Base-by-base conservation (phyloP, 2,329 filamentous ascomycete species). In the Trichoderma sp. region DNA sequence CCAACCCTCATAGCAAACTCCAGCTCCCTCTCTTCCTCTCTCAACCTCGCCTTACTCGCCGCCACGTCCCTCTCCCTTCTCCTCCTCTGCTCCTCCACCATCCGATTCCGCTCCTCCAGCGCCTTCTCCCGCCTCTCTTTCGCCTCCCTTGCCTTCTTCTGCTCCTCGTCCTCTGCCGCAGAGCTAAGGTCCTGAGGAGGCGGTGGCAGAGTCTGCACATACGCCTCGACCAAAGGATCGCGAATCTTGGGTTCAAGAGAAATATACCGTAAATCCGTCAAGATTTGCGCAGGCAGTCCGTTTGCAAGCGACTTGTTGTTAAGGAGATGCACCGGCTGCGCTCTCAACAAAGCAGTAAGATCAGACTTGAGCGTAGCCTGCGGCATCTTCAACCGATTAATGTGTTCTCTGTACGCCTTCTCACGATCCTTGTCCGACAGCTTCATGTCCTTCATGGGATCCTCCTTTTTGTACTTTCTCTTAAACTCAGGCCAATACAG, bases 401-500 rank as follows among this genome's bases (percentile, higher is more conserved):
- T 87, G 80, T 94, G 91, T 75, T 97, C 94, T 74, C 94, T 89
- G 82, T 96, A 97, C 71, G 91, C 87, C 84, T 93, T 95, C 81
- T 97, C 94, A 41, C 93, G 89, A 71, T 96, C 94, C 82, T 93
- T 94, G 80, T 96, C 94, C 41, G 87, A 85, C 29, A 95, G 87
- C 68, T 88, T 89, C 35, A 90, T 86, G 76, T 96, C 93, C 76
- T 92, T 93, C 93, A 99, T 95, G 71, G 92, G 89, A 0, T 90
- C 84, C 78, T 97, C 95, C 78, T 93, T 95, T 78, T 93, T 93
- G 84, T 91, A 97, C 82, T 98, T 99, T 41, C 97, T 89, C 80
- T 94, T 95, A 85, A 99, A 99, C 82, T 99, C 97, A 0, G 94
- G 93, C 97, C 97, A 99, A 87, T 97, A 99, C 1, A 99, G 88